These are phyloP conservation scores for Alternaria viburni DNA, from an alignment of 2,329 filamentous ascomycete genomes.

Conservation along the genomic window DNA sequence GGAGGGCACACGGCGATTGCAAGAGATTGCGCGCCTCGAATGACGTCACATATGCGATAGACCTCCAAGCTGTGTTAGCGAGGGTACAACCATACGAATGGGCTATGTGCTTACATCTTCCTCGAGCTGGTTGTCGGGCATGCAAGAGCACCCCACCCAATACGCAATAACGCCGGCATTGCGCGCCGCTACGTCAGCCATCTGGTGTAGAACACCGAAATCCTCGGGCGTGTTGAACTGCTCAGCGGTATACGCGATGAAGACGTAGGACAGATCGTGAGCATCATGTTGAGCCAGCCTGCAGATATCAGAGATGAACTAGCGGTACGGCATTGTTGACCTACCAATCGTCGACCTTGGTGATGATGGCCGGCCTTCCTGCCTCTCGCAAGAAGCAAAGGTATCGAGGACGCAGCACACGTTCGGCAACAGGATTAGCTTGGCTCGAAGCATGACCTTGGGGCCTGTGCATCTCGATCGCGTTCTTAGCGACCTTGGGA, in stretches of 20 bases:
- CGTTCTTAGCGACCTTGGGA: conserved; percentile 39
- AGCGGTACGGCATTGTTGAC: neutral
- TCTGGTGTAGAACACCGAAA: conserved; percentile 41
- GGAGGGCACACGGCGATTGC: conserved; percentile 51
- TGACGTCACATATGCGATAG: conserved; percentile 55
- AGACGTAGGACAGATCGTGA: conserved; percentile 44
- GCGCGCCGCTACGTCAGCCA: conserved; percentile 49
- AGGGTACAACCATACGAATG: neutral
- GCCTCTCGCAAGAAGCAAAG: conserved; percentile 37
- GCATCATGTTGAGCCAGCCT: conserved; percentile 30
- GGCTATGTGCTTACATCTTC: conserved; percentile 29
- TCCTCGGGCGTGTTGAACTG: conserved; percentile 46
- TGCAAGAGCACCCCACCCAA: conserved; percentile 54
- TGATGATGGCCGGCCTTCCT: conserved; percentile 25
- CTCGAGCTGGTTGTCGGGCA: conserved; percentile 45
- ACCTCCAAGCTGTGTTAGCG: conserved; percentile 28
- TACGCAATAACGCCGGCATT: conserved; percentile 49
- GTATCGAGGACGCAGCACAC: conserved; percentile 34
- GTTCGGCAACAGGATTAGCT: conserved; percentile 33
- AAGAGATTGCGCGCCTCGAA: conserved; percentile 52
- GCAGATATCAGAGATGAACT: neutral
- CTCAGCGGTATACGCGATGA: conserved; percentile 51
- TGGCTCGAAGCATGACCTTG: conserved; percentile 10
- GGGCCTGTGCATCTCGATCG: conserved; percentile 27
- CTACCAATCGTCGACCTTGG: conserved; percentile 37